phyloP scores from a whole-genome alignment of 441 rosid species.

The Erysimum pusillum region DNA sequence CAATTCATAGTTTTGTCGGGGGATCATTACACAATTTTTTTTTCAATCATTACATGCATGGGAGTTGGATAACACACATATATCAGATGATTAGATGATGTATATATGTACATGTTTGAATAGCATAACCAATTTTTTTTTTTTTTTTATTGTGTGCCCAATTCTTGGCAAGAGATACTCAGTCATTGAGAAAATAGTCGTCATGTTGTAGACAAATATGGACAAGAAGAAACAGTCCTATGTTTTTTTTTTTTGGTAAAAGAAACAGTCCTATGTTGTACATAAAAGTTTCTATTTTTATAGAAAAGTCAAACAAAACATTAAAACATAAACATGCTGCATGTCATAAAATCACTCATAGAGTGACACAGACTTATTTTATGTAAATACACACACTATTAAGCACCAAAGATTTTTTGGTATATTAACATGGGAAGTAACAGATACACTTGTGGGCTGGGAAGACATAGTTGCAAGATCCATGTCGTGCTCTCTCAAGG shows the following conservation, averaged over 20 bases:
- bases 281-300: not conserved
- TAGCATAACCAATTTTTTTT: no score
- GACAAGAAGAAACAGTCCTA: no score
- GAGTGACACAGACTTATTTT: constrained; percentile 21
- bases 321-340: not conserved
- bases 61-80: no score
- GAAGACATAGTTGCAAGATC: constrained; percentile 31
- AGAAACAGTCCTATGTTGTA: not conserved
- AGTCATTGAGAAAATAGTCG: no score
- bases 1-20: no score
- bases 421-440: constrained; percentile 23
- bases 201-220: not conserved
- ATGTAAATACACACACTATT: not conserved
- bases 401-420: not conserved
- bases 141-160: no score
- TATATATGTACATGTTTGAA: no score
- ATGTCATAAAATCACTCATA: constrained; percentile 4
- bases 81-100: no score
- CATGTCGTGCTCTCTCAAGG: constrained; percentile 29
- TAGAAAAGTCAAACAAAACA: not conserved
- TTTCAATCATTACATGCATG: no score
- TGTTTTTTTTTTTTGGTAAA: no score
- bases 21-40: no score
- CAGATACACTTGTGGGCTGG: constrained; percentile 16
- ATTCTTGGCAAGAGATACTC: no score